Percentiles rank a stretch among this genome's conserved stretches.
phyloP scores from a whole-genome alignment of 768 basidiomycete species.

The Termitomyces sp. region DNA sequence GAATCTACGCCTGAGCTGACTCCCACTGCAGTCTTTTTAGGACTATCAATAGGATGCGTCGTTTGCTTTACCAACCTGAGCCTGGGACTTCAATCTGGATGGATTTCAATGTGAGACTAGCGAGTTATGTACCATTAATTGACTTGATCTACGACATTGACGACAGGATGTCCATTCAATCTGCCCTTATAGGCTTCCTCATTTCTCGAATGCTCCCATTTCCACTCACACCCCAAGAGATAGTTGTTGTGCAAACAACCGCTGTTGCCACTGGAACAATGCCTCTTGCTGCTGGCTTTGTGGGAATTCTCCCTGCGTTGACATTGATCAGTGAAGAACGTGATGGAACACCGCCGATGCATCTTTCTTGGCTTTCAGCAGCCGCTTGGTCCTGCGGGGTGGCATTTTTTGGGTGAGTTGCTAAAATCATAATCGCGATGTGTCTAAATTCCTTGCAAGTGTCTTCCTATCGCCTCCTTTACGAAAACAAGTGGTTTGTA shows the following conservation, averaged over 20 bases:
- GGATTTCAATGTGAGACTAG: conserved; percentile 74
- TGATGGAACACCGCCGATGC: conserved; percentile 75
- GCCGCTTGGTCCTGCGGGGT: conserved; percentile 86
- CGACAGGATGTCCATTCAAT: conserved; percentile 90
- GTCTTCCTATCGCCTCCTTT: conserved; percentile 97
- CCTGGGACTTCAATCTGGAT: conserved; percentile 83
- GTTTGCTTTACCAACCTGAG: conserved; percentile 92
- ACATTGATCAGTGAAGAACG: conserved; percentile 64
- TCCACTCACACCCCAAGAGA: conserved; percentile 84
- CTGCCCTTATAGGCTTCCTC: conserved; percentile 87
- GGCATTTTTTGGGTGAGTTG: conserved; percentile 82
- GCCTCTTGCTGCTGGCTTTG: conserved; percentile 83
- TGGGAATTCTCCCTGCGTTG: conserved; percentile 90
- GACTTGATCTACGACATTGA: not conserved
- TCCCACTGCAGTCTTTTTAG: conserved; percentile 60
- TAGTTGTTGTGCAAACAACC: conserved; percentile 91
- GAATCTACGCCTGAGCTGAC: conserved; percentile 36
- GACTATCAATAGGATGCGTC: conserved; percentile 78
- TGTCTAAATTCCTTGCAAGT: conserved; percentile 26
- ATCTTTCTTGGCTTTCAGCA: conserved; percentile 66
- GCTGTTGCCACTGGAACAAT: conserved; percentile 92
- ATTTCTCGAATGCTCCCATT: conserved; percentile 68
- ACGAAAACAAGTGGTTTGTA: conserved; percentile 79
- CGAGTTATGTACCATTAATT: not conserved
- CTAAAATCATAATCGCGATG: not conserved